These are phyloP conservation scores for Paradendryphiella salina DNA, from an alignment of 2,329 filamentous ascomycete genomes.

Conservation along the genomic window DNA sequence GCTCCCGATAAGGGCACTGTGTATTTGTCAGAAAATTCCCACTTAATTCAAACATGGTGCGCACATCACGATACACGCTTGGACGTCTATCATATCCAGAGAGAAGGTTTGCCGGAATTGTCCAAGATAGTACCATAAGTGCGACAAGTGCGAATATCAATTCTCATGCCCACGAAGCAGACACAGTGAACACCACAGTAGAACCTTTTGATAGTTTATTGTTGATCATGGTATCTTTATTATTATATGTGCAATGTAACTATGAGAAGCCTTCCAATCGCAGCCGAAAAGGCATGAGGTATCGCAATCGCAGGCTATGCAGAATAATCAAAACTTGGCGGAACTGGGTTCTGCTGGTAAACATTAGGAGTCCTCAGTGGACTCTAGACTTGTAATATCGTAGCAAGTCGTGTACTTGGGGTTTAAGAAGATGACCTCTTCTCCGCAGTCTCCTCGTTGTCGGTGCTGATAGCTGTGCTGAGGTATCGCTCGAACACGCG, in stretches of 20 bases:
- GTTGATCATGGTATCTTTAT: conserved; percentile 9
- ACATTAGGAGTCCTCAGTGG: conserved; percentile 1
- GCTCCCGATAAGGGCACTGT: background rate
- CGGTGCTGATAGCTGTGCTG: conserved; percentile 39
- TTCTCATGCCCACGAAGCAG: too few species aligned
- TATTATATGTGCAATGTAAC: conserved; percentile 14
- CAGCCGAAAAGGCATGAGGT: conserved; percentile 21
- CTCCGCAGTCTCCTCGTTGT: conserved; percentile 29
- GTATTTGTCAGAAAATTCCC: background rate
- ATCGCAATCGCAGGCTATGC: conserved; percentile 32
- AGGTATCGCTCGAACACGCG: conserved; percentile 41
- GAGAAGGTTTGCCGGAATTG: background rate
- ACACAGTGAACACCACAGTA: background rate
- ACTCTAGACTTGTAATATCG: background rate
- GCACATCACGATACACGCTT: too few species aligned
- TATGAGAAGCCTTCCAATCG: conserved; percentile 19
- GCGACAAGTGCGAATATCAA: too few species aligned
- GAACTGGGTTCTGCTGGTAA: background rate
- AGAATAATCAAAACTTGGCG: conserved; percentile 15
- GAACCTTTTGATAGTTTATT: background rate
- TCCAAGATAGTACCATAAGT: background rate
- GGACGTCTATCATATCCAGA: too few species aligned
- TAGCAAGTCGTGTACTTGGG: background rate
- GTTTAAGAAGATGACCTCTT: conserved; percentile 24
- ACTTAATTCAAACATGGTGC: too few species aligned